A percentile compares a stretch with the other conserved stretches of the same genome.
Conservation (phyloP, 176 grass and related monocot genomes). For the Oryza longistaminata region DNA sequence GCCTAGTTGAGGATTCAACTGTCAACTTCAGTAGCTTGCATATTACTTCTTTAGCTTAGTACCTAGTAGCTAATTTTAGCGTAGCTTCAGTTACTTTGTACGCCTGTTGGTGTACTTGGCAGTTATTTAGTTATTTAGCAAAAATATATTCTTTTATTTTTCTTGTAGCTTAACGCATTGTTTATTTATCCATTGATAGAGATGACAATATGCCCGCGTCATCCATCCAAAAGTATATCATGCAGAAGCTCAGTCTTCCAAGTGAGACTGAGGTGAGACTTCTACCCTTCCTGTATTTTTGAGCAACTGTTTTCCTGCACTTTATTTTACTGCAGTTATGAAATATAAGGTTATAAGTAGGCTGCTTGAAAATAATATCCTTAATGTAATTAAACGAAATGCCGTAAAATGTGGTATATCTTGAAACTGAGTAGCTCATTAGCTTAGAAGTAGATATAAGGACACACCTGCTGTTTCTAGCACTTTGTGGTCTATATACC, state of each 20-base stretch:
- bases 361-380: background rate
- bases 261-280: slow-evolving; percentile 72
- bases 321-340: background rate
- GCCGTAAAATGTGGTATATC: background rate
- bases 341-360: slow-evolving; percentile 14
- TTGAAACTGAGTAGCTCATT: background rate
- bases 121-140: slow-evolving; percentile 21
- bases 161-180: slow-evolving; percentile 29
- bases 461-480: background rate
- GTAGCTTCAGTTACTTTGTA: background rate
- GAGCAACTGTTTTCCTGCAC: background rate
- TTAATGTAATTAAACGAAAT: background rate
- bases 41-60: no score
- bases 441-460: slow-evolving; percentile 19
- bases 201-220: slow-evolving; percentile 78
- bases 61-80: background rate
- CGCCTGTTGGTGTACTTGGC: background rate
- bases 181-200: slow-evolving; percentile 38
- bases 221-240: slow-evolving; percentile 77
- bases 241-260: slow-evolving; percentile 69
- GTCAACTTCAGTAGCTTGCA: background rate
- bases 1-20: no score
- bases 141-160: slow-evolving; percentile 11
- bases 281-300: slow-evolving; percentile 6
- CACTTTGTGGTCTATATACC: background rate